Evolutionary conservation across 2,329 filamentous ascomycete species (phyloP).

Genomic region (Cylindrodendrum hubeiense): DNA sequence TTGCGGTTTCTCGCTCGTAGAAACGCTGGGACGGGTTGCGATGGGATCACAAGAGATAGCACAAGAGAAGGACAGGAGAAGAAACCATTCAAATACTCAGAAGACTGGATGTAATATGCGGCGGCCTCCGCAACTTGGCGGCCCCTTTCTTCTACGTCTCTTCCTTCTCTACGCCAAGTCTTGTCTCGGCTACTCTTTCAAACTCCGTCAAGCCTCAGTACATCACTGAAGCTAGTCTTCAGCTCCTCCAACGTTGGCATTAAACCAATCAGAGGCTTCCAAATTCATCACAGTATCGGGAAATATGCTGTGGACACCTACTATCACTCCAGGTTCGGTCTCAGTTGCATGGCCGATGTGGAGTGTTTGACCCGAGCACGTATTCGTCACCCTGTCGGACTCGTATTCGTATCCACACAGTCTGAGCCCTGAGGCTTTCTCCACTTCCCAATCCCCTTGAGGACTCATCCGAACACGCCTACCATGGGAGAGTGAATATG

Average conservation of each 20-base stretch:
- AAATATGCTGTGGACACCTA: neutral
- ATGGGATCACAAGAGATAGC: neutral
- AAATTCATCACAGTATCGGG: neutral
- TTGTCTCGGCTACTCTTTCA: neutral
- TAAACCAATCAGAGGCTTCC: neutral
- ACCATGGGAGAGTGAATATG: neutral
- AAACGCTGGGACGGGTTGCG: neutral
- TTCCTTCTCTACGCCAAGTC: neutral
- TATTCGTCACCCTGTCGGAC: neutral
- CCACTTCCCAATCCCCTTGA: neutral
- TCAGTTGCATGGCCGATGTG: neutral
- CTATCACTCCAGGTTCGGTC: neutral
- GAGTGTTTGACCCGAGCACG: neutral
- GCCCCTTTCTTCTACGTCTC: neutral
- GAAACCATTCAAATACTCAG: neutral
- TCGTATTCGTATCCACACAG: neutral
- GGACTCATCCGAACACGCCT: neutral
- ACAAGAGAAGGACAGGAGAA: neutral
- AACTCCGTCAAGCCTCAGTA: neutral
- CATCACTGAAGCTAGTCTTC: neutral
- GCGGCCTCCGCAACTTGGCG: neutral
- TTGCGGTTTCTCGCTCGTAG: neutral
- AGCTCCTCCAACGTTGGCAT: neutral
- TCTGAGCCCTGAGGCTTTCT: neutral
- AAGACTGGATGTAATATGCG: neutral